phyloP scores from a whole-genome alignment of 495 filamentous ascomycete genomes.

The Podospora pseudocomata region DNA sequence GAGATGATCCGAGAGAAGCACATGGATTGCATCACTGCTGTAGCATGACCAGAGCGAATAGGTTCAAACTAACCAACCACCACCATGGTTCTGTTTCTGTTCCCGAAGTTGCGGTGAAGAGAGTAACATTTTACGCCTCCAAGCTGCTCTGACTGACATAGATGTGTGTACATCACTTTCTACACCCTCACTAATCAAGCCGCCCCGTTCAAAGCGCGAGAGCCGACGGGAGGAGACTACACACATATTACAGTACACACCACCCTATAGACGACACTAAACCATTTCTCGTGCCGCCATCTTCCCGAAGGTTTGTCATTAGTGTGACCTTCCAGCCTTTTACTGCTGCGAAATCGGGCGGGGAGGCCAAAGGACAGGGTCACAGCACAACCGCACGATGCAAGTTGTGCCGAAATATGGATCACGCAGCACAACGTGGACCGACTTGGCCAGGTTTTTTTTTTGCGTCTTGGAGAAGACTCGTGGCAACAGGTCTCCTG shows the following conservation, averaged over 20 bases:
- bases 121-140: constrained; percentile 4
- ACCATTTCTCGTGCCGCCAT: neutral
- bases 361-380: neutral
- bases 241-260: neutral
- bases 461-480: neutral
- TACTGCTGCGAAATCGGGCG: neutral
- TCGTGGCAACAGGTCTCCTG: neutral
- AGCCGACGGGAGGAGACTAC: neutral
- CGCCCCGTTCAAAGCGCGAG: neutral
- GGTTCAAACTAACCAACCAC: neutral
- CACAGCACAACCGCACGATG: neutral
- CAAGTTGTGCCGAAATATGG: neutral
- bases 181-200: neutral
- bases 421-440: neutral
- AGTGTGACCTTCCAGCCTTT: neutral
- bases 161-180: neutral
- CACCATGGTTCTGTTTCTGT: constrained; percentile 4
- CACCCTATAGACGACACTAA: neutral
- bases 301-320: neutral
- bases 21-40: constrained; percentile 22
- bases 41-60: constrained; percentile 13
- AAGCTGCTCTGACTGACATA: neutral
- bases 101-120: constrained; percentile 26
- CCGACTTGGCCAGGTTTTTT: neutral
- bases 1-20: constrained; percentile 16